A percentile compares a stretch with the other conserved stretches of the same genome.
These are phyloP conservation scores for Entomortierella chlamydospora DNA, from an alignment of 192 early-diverging fungal species.

Conservation along the genomic window DNA sequence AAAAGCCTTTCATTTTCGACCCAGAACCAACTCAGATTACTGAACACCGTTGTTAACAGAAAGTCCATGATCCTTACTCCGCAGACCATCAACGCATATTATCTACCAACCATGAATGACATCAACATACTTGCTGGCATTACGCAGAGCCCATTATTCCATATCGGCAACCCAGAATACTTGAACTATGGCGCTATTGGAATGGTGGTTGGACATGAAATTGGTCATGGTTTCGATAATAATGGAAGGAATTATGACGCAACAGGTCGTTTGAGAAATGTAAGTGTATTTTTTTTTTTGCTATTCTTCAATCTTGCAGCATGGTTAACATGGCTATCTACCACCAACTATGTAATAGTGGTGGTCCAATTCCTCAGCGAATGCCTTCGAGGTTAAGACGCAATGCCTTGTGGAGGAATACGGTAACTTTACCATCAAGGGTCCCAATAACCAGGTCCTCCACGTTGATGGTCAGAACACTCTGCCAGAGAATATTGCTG, in stretches of 20 bases:
- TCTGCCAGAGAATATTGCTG: slow-evolving; percentile 75
- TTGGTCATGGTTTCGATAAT: slow-evolving; percentile 69
- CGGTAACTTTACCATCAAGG: slow-evolving; percentile 56
- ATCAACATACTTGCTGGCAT: slow-evolving; percentile 62
- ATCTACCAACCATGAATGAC: slow-evolving; percentile 48
- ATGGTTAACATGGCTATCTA: neutral
- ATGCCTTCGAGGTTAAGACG: slow-evolving; percentile 60
- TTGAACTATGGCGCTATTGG: slow-evolving; percentile 78
- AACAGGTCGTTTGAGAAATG: slow-evolving; percentile 13
- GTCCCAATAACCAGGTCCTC: slow-evolving; percentile 27
- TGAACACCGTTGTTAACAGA: slow-evolving; percentile 44
- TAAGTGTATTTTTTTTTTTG: neutral
- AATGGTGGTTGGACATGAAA: slow-evolving; percentile 75
- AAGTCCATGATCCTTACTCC: slow-evolving; percentile 57
- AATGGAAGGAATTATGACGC: slow-evolving; percentile 60
- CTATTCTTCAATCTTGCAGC: neutral
- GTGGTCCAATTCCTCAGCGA: slow-evolving; percentile 73
- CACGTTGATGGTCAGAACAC: slow-evolving; percentile 65
- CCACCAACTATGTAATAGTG: slow-evolving; percentile 53
- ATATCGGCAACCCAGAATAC: slow-evolving; percentile 59
- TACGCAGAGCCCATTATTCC: slow-evolving; percentile 70
- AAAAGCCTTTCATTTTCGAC: slow-evolving; percentile 15
- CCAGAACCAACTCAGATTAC: slow-evolving; percentile 29
- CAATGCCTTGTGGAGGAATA: slow-evolving; percentile 79
- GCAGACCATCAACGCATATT: slow-evolving; percentile 68